Evolutionary conservation across 192 early-diverging fungal genomes (phyloP), one percentile per base, ranked within the genome.

Genomic region (Backusella australiensis): DNA sequence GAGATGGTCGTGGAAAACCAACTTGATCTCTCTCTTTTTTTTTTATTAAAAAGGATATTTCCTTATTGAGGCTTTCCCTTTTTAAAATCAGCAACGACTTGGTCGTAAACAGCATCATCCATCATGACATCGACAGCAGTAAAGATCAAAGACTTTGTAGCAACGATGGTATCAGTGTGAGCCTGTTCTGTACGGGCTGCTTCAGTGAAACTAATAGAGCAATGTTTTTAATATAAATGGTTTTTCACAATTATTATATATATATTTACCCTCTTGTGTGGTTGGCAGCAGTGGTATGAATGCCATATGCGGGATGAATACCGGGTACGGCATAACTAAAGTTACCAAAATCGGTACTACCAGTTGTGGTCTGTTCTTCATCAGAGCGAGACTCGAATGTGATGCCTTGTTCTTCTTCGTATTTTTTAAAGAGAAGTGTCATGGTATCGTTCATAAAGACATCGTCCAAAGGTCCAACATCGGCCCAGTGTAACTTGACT

Each of bases 261-360:
- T 93, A 91, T 69, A 86, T 90, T 74, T 49, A 49, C 46, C 46
- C 87, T 34, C 77, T 75, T 0, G 94, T 89, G 67, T 95, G 94
- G 70, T 88, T 90, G 1, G 82, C 81, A 69, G 85, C 82, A 7
- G 86, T 81, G 3, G 84, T 85, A 26, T 88, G 84, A 38, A 89
- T 86, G 15, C 56, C 36, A 34, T 75, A 63, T 75, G 75, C 15
- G 66, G 83, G 86, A 74, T 93, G 91, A 71, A 90, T 81, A 4
- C 88, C 86, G 35, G 93, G 91, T 17, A 90, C 81, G 26, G 75
- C 83, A 41, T 90, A 81, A 15, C 90, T 90, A 42, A 95, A 82
- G 68, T 95, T 94, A 34, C 93, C 94, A 82, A 93, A 89, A 73
- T 94, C 94, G 0, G 94, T 92, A 8, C 86, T 88, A 17, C 88